These are phyloP conservation scores for Trichoderma sp. DNA, from an alignment of 2,329 filamentous ascomycete genomes.

Conservation along the genomic window DNA sequence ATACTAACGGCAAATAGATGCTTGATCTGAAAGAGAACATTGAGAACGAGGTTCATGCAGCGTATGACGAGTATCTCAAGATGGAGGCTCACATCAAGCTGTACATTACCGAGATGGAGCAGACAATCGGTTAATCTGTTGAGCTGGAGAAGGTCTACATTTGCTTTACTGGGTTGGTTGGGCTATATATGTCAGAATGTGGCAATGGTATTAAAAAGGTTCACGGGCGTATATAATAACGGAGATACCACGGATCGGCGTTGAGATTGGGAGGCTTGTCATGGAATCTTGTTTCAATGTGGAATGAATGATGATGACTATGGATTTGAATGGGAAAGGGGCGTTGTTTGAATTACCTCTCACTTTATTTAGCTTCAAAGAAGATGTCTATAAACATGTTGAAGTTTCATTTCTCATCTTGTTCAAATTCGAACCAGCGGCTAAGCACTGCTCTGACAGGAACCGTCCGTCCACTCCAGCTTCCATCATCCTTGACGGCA, in stretches of 20 bases:
- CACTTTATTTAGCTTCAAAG: not conserved
- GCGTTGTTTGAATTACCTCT: not conserved
- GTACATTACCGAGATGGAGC: constrained; percentile 99
- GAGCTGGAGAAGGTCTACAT: not conserved
- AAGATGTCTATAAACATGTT: not conserved
- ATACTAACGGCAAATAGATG: constrained; percentile 62
- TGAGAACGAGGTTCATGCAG: constrained; percentile 85
- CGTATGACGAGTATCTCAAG: constrained; percentile 93
- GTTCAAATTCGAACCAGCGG: constrained; percentile 57
- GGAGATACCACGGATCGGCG: constrained; percentile 42
- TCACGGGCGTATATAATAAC: constrained; percentile 14
- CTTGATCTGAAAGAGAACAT: constrained; percentile 96
- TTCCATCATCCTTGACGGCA: constrained; percentile 48
- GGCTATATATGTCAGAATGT: constrained; percentile 14
- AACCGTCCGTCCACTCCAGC: constrained; percentile 58
- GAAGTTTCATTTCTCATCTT: not conserved
- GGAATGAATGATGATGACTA: not conserved
- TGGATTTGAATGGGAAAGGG: not conserved
- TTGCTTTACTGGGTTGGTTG: constrained; percentile 6
- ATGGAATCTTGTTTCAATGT: constrained; percentile 5
- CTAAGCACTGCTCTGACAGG: constrained; percentile 55
- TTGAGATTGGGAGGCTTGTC: constrained; percentile 29
- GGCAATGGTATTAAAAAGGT: not conserved
- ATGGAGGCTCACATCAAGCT: constrained; percentile 96
- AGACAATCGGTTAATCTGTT: constrained; percentile 55